phyloP scores from a whole-genome alignment of 2,329 filamentous ascomycete genomes.

The Emericellopsis atlantica region DNA sequence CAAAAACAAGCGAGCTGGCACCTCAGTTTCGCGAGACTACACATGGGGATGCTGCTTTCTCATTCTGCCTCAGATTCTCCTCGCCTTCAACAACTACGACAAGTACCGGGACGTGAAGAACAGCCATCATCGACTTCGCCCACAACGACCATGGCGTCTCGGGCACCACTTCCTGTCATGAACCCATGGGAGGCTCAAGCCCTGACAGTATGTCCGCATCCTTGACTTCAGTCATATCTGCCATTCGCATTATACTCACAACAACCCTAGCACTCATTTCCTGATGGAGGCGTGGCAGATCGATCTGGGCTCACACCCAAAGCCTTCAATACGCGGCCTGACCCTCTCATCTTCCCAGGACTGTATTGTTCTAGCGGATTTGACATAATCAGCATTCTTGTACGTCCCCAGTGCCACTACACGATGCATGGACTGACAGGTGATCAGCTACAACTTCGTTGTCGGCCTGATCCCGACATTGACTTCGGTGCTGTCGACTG shows the following conservation, averaged over 20 bases:
- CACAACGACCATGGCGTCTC: constrained; percentile 2
- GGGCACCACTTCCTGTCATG: constrained; percentile 9
- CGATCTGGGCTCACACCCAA: background rate
- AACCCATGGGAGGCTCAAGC: constrained; percentile 22
- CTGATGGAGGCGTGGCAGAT: background rate
- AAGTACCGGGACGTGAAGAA: too few species aligned
- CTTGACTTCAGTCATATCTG: background rate
- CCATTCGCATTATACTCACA: background rate
- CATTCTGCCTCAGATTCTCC: background rate
- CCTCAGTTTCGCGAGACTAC: too few species aligned
- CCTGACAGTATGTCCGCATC: constrained; percentile 15
- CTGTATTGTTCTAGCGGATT: constrained; percentile 42
- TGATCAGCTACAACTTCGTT: constrained; percentile 45
- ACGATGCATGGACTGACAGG: constrained; percentile 4
- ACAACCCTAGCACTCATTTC: background rate
- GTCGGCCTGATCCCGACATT: constrained; percentile 60
- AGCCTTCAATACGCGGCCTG: constrained; percentile 11
- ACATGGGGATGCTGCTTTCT: background rate
- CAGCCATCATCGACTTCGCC: too few species aligned
- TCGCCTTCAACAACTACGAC: background rate
- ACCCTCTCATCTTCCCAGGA: constrained; percentile 41
- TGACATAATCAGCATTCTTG: constrained; percentile 42
- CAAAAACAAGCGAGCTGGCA: too few species aligned
- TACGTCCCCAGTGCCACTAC: constrained; percentile 16
- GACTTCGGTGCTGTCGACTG: constrained; percentile 73